Evolutionary conservation across 1,284 basidiomycete genomes (phyloP).

Genomic region (Caloboletus inedulis): DNA sequence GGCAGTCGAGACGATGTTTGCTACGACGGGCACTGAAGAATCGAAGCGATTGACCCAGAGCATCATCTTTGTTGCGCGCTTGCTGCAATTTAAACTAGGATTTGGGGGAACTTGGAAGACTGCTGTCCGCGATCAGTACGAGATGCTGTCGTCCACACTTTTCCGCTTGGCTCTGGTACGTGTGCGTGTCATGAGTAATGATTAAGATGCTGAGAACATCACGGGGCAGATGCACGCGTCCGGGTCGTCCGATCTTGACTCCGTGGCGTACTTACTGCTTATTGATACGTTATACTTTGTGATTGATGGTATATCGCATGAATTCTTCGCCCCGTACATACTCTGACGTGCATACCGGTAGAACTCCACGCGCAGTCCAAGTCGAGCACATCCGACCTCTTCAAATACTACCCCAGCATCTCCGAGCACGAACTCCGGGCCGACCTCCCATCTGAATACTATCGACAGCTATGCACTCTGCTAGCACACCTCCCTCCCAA

Average conservation of each 20-base stretch:
- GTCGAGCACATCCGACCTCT: constrained; percentile 49
- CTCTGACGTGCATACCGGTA: constrained; percentile 27
- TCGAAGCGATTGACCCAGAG: constrained; percentile 27
- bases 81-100: constrained; percentile 70
- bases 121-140: constrained; percentile 46
- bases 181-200: constrained; percentile 6
- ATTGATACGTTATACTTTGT: constrained; percentile 72
- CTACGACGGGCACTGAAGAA: constrained; percentile 14
- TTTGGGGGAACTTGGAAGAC: constrained; percentile 60
- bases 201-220: constrained; percentile 10
- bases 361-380: constrained; percentile 63
- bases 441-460: constrained; percentile 57
- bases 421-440: constrained; percentile 47
- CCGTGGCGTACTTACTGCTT: constrained; percentile 59
- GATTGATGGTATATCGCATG: constrained; percentile 58
- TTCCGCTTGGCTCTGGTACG: constrained; percentile 58
- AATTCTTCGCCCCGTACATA: background rate
- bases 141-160: constrained; percentile 44
- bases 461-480: constrained; percentile 52
- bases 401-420: constrained; percentile 57
- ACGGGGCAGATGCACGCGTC: constrained; percentile 47
- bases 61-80: constrained; percentile 54
- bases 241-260: constrained; percentile 45
- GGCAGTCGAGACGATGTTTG: constrained; percentile 39
- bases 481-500: constrained; percentile 45